phyloP scores from a whole-genome alignment of 371 early-diverging fungal genomes.

The Phascolomyces articulosus region DNA sequence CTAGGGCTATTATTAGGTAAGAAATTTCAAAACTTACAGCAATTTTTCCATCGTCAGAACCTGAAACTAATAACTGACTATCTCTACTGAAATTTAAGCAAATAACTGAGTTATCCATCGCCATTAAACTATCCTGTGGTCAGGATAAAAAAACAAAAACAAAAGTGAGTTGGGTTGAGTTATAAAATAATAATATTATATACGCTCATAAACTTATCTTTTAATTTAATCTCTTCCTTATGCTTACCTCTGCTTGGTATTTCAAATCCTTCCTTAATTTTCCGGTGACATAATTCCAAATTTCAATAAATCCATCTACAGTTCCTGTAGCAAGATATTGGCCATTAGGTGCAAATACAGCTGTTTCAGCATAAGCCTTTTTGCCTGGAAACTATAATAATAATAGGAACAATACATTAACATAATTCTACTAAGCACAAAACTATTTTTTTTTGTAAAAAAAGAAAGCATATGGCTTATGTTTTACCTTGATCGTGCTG shows the following conservation, averaged over 20 bases:
- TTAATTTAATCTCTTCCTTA: neutral
- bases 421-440: too few species aligned
- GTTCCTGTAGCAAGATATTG: constrained; percentile 87
- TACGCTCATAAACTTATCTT: neutral
- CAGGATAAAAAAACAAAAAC: too few species aligned
- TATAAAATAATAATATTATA: too few species aligned
- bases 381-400: constrained; percentile 76
- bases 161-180: too few species aligned
- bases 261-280: constrained; percentile 86
- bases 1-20: too few species aligned
- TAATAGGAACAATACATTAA: neutral
- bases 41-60: constrained; percentile 85
- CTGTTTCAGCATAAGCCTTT: constrained; percentile 80
- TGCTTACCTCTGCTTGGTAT: constrained; percentile 83
- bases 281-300: constrained; percentile 91
- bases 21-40: constrained; percentile 59
- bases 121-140: constrained; percentile 79
- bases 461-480: too few species aligned
- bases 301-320: constrained; percentile 91
- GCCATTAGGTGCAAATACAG: constrained; percentile 82
- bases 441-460: too few species aligned
- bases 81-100: constrained; percentile 76
- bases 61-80: constrained; percentile 83
- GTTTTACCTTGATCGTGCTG: constrained; percentile 74
- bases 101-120: constrained; percentile 87